Base-by-base conservation (phyloP, 768 basidiomycete species). In the Phlebiopsis gigantea region DNA sequence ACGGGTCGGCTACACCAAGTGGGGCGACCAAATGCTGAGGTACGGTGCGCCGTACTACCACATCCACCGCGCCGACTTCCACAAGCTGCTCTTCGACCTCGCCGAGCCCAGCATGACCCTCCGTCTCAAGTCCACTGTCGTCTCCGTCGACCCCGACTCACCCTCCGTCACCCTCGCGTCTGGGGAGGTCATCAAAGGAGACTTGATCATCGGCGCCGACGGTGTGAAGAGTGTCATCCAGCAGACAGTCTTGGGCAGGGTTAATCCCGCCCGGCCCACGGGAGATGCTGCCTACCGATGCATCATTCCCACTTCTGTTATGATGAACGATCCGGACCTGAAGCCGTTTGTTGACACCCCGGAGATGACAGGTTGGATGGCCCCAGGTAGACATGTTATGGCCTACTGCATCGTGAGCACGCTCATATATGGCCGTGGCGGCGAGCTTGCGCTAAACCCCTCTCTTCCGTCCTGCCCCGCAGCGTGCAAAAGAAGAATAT, bases 211-310 rank as follows among this genome's bases (percentile, higher is more conserved):
- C 22, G 75, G 69, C 14, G 74, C 74, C 8, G 74, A 73, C 48
- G 73, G 72, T 25, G 68, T 79, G 49, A 83, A 79, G 68, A 83
- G 82, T 61, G 58, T 68, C 15, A 61, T 82, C 0, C 77, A 78
- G 61, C 70, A 77, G 29, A 74, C 79, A 30, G 75, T 84, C n/a
- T 76, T 81, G 0, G 75, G 75, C 0, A 69, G 68, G 0, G 73
- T 77, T 43, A 73, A 73, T 30, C 72, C 78, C 0, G 75, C 75
- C 0, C 60, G 62, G 8, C 73, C 81, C 4, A 86, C 86, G 0
- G 86, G 84, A 0, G 83, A 87, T 61, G 79, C 81, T 0, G 85
- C 82, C 0, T 87, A 84, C 62, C 76, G 85, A 49, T 79, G 81
- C 4, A 71, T 77, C 26, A 71, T 87, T 31, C 71, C 78, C 2